A percentile compares a stretch with the other conserved stretches of the same genome.
Evolutionary conservation across 2,329 filamentous ascomycete genomes (phyloP).

Genomic region (Cladosporium sp.): DNA sequence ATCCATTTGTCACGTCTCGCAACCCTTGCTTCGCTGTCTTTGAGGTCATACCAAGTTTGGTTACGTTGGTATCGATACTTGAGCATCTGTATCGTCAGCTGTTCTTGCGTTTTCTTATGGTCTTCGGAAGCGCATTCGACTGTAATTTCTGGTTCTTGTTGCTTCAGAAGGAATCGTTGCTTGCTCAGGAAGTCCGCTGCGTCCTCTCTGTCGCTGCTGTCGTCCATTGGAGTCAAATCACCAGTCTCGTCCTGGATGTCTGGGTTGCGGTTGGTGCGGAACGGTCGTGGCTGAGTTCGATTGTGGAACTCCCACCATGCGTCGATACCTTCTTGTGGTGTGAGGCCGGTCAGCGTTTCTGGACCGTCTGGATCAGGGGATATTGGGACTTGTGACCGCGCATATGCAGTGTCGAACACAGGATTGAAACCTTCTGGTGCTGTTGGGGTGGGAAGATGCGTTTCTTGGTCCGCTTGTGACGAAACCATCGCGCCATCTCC

Average conservation of each 20-base stretch:
- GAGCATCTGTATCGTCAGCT: constrained; percentile 3
- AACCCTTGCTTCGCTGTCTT: background rate
- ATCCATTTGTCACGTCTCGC: background rate
- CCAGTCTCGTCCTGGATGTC: background rate
- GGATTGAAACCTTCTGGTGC: background rate
- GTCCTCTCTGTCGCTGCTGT: background rate
- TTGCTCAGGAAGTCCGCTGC: background rate
- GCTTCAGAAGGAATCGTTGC: background rate
- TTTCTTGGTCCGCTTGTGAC: background rate
- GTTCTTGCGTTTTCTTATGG: background rate
- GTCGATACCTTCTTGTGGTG: background rate
- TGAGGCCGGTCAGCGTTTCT: background rate
- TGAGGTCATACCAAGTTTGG: background rate
- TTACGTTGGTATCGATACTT: background rate
- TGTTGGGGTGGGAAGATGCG: background rate
- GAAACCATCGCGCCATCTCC: background rate
- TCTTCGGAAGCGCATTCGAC: background rate
- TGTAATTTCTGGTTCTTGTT: background rate
- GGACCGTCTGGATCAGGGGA: background rate
- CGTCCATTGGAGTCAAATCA: background rate
- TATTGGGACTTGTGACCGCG: background rate
- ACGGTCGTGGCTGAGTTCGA: background rate
- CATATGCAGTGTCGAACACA: background rate
- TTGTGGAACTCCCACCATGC: background rate
- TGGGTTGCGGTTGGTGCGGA: background rate